These are phyloP conservation scores for Malus hybrid DNA, from an alignment of 331 rosid species.

Conservation along the genomic window DNA sequence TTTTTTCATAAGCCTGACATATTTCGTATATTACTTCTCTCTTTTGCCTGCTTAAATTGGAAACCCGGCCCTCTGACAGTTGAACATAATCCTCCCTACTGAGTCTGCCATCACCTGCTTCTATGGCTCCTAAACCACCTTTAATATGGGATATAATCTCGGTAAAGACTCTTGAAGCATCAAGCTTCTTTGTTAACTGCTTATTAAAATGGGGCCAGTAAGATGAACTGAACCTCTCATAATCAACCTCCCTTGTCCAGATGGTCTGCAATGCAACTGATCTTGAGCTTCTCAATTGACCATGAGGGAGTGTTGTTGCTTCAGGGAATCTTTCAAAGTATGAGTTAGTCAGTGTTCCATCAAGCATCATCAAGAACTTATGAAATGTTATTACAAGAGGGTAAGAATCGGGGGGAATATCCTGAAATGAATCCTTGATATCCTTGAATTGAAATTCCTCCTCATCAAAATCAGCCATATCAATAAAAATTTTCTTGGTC, in stretches of 20 bases:
- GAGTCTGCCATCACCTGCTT: slow-evolving; percentile 33
- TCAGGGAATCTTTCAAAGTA: slow-evolving; percentile 49
- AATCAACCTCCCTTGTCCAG: slow-evolving; percentile 57
- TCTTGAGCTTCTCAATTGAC: background rate
- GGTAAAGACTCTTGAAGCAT: slow-evolving; percentile 46
- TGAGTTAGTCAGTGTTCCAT: slow-evolving; percentile 56
- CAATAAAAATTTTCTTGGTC: background rate
- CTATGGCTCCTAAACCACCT: slow-evolving; percentile 37
- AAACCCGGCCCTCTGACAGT: slow-evolving; percentile 32
- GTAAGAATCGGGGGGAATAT: slow-evolving; percentile 32
- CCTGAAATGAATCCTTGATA: slow-evolving; percentile 42
- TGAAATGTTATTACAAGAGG: slow-evolving; percentile 69
- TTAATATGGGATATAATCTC: slow-evolving; percentile 71
- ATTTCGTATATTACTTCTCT: slow-evolving; percentile 46
- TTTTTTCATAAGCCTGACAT: slow-evolving; percentile 48
- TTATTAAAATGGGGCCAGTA: slow-evolving; percentile 68
- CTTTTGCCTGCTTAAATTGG: slow-evolving; percentile 24
- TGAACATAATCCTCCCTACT: slow-evolving; percentile 36
- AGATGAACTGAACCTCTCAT: slow-evolving; percentile 41
- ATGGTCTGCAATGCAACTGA: slow-evolving; percentile 38
- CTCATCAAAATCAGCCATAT: background rate
- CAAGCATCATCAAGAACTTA: slow-evolving; percentile 76
- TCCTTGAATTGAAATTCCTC: slow-evolving; percentile 30
- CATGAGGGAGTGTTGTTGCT: no score
- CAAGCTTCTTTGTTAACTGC: slow-evolving; percentile 41